Conservation (phyloP, 2,329 filamentous ascomycete species). For the Alternaria sp. region DNA sequence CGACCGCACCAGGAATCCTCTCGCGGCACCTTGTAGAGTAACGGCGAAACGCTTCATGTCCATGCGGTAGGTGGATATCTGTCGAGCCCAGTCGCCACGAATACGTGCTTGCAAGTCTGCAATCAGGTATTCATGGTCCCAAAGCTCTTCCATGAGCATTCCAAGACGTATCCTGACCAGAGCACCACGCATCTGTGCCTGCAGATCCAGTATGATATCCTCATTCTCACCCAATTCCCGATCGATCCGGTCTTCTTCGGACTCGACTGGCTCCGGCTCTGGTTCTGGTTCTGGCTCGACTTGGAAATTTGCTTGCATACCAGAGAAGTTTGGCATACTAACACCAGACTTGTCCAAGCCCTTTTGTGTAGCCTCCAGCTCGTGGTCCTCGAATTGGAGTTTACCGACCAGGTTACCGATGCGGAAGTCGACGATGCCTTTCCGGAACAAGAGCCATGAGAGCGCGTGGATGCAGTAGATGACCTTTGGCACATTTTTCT, state of each 20-base stretch:
- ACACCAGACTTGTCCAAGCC: slow-evolving; percentile 94
- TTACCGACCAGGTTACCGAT: slow-evolving; percentile 97
- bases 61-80: slow-evolving; percentile 81
- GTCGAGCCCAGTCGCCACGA: slow-evolving; percentile 84
- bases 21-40: slow-evolving; percentile 77
- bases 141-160: slow-evolving; percentile 84
- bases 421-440: slow-evolving; percentile 92
- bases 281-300: slow-evolving; percentile 83
- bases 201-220: slow-evolving; percentile 75
- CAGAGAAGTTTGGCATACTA: slow-evolving; percentile 96
- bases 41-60: slow-evolving; percentile 84
- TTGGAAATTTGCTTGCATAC: slow-evolving; percentile 95
- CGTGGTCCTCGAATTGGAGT: slow-evolving; percentile 96
- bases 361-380: slow-evolving; percentile 95
- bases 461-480: slow-evolving; percentile 98
- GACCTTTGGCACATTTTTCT: slow-evolving; percentile 99
- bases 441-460: slow-evolving; percentile 95
- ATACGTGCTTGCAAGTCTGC: slow-evolving; percentile 86
- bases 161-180: slow-evolving; percentile 79
- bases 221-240: slow-evolving; percentile 83
- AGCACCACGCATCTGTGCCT: slow-evolving; percentile 85
- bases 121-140: slow-evolving; percentile 82
- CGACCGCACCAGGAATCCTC: slow-evolving; percentile 77
- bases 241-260: slow-evolving; percentile 87
- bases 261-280: slow-evolving; percentile 78